Evolutionary conservation across 148 eudicot species (phyloP), one percentile per base, ranked within the genome.

Genomic region (Pharnaceum exiguum): DNA sequence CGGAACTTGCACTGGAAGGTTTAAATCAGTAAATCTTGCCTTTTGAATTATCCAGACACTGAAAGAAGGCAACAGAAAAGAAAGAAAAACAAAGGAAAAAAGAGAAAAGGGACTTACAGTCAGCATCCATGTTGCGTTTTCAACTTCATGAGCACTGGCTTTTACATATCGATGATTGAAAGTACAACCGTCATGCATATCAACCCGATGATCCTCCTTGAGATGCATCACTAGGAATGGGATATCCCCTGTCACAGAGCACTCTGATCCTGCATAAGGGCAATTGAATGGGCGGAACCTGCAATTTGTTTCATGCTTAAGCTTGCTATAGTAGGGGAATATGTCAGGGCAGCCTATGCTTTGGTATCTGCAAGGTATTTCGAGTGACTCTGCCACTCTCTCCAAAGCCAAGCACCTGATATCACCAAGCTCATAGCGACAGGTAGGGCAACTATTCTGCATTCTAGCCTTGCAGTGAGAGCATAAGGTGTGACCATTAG

Each of bases 381-480:
- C 87, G 13, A 84, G 71, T 43, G 79, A 68, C 55, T 81, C 84
- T 12, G 87, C 82, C 21, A 84, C 78, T 62, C 77, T 77, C 71
- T 84, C 90, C 78, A 84, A 63, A 29, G 91, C 91, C 68, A 79
- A 51, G 61, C 91, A 84, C 71, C 91, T 76, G 58, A 81, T 84
- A 67, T 84, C 77, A 31, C 87, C 84, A 48, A 81, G 86, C 59
- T 75, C 79, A 42, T 63, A 67, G 35, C 83, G 76, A 60, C 90
- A 80, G 16, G 75, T 75, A 23, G 90, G 90, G 73, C 90, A 84
- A 30, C 55, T 29, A 32, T 75, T 68, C n/a, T 63, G 77, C 45
- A 84, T 74, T 59, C 79, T 68, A 15, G 73, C 57, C 60, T 77
- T 78, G 67, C 90, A 80, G 44, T 62, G 68, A 9, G 60, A 65